These are phyloP conservation scores for Tetradesmus lagerheimii DNA, from an alignment of 139 green algal genomes.

Conservation along the genomic window DNA sequence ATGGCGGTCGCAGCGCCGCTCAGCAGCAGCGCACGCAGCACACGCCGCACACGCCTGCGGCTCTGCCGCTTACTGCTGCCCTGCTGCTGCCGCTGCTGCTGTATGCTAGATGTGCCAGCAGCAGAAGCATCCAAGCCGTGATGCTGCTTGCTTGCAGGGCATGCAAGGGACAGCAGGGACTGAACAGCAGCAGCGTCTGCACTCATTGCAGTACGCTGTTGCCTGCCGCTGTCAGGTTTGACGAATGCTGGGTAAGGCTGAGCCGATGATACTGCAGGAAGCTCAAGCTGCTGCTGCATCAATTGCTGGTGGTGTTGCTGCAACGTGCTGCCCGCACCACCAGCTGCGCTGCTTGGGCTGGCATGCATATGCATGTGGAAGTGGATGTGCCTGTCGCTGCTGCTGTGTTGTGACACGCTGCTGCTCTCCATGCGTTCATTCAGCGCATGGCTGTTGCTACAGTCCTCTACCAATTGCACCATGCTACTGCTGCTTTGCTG, in stretches of 20 bases:
- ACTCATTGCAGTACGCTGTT: background rate
- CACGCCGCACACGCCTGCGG: background rate
- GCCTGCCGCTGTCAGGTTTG: background rate
- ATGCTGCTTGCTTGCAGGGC: constrained; percentile 7
- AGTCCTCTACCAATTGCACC: background rate
- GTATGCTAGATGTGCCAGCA: background rate
- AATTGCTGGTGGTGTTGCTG: background rate
- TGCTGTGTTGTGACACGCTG: background rate
- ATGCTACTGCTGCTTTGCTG: background rate
- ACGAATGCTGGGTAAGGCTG: background rate
- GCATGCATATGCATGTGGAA: constrained; percentile 39
- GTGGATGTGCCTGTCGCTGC: constrained; percentile 9
- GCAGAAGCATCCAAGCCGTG: background rate
- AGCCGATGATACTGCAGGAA: background rate
- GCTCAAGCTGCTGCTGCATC: background rate
- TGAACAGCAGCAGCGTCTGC: background rate
- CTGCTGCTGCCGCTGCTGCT: constrained; percentile 24
- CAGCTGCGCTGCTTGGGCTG: background rate
- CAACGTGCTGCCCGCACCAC: background rate
- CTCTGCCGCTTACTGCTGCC: background rate
- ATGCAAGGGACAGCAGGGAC: background rate
- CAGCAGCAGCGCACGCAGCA: constrained; percentile 6
- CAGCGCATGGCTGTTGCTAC: background rate
- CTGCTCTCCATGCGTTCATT: background rate
- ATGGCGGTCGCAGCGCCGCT: constrained; percentile 8